Evolutionary conservation across 2,329 filamentous ascomycete species (phyloP), one percentile per base, ranked within the genome.

Genomic region (Knufia fluminis): DNA sequence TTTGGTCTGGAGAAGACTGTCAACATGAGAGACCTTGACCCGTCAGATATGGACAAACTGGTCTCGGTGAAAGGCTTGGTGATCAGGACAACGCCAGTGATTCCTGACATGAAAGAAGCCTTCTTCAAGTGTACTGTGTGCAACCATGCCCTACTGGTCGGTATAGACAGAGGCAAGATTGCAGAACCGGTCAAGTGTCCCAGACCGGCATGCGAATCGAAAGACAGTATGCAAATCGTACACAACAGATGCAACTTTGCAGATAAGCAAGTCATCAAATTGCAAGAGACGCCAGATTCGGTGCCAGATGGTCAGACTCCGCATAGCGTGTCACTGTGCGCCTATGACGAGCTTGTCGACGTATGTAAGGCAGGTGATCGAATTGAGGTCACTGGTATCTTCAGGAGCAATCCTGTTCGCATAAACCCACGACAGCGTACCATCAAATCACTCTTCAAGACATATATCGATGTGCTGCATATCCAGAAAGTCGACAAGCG

Each of bases 51-150:
- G 79, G 94, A 98, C 68, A 94, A 94, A 63, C 78, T 98, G 57
- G 84, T 98, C 57, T 87, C 84, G 57, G 83, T 98, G 68, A 98
- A 97, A 69, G 92, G 92, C 40, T 76, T 98, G 14, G 92, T 98
- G 53, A 98, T 98, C 61, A 83, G 92, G 54, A 86, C 92, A 2
- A 97, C 92, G 0, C 89, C 92, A 0, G 86, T 98, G 57, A 97
- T 98, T 56, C 92, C 92, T 0, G 92, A 98, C 61, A 98, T 98
- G 94, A 96, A 94, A 70, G 87, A 95, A 64, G 92, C 92, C 0
- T 96, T 95, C 71, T 98, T 98, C 79, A 85, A 87, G 55, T 98
- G 92, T 70, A 86, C 88, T 51, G 80, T 91, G 22, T 98, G 92
- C 69, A 88, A 89, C 61, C 88, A 96, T 68, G 91, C 86, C 3